phyloP scores from a whole-genome alignment of 768 basidiomycete species.

The Rhodocollybia butyracea region DNA sequence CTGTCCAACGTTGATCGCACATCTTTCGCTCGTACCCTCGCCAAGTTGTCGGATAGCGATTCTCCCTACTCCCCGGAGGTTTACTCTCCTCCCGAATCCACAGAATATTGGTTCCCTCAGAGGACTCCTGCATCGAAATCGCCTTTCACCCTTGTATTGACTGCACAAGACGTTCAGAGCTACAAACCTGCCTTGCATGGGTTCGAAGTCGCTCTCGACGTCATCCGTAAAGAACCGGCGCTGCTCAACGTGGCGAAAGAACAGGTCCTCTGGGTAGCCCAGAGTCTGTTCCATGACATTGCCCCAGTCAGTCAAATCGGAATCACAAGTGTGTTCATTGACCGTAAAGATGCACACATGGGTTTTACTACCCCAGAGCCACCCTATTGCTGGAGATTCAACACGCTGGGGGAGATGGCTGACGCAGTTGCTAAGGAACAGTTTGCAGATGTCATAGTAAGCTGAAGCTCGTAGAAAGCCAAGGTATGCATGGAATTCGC shows the following conservation, averaged over 20 bases:
- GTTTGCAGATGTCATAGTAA: not conserved
- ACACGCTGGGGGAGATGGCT: constrained; percentile 59
- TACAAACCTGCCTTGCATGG: constrained; percentile 67
- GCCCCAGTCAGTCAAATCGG: constrained; percentile 56
- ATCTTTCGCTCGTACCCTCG: constrained; percentile 61
- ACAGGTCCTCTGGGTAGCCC: constrained; percentile 63
- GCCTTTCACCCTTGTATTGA: constrained; percentile 63
- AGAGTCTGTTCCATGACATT: constrained; percentile 66
- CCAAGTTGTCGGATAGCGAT: constrained; percentile 44
- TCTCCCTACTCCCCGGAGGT: constrained; percentile 10
- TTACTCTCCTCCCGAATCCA: constrained; percentile 9
- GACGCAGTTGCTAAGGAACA: constrained; percentile 49
- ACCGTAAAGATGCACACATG: constrained; percentile 41
- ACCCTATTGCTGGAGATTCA: constrained; percentile 51
- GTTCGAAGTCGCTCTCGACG: constrained; percentile 47
- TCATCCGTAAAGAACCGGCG: constrained; percentile 35
- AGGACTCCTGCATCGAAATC: constrained; percentile 41
- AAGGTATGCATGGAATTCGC: no score
- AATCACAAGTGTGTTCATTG: constrained; percentile 64
- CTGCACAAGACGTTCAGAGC: constrained; percentile 68
- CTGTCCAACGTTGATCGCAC: constrained; percentile 72
- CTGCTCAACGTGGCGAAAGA: constrained; percentile 36
- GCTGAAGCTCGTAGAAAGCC: no score
- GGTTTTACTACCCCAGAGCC: constrained; percentile 18
- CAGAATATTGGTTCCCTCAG: constrained; percentile 42